phyloP scores from a whole-genome alignment of 163 green algal species.

The Scenedesmus sp. region DNA sequence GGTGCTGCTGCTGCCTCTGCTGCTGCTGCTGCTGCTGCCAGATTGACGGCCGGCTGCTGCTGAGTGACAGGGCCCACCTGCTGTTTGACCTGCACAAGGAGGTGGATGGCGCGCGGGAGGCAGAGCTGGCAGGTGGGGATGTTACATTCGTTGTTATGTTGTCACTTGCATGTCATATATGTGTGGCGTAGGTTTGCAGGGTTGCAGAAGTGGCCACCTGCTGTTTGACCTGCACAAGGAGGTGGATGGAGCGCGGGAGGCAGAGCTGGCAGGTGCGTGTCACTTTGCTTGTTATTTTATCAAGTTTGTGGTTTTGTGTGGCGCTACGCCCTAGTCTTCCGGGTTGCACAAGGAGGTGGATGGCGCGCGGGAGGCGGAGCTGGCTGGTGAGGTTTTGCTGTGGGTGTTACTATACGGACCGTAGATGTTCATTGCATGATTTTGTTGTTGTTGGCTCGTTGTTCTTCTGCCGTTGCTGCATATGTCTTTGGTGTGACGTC shows the following conservation, averaged over 20 bases:
- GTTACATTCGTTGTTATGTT: background rate
- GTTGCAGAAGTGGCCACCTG: constrained; percentile 73
- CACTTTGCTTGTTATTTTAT: no score
- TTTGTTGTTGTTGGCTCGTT: no score
- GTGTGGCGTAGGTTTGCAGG: background rate
- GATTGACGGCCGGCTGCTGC: constrained; percentile 86
- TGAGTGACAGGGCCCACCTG: constrained; percentile 96
- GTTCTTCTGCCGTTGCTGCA: no score
- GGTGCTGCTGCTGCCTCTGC: background rate
- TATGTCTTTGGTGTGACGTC: no score
- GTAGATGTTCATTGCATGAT: no score
- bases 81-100: constrained; percentile 99
- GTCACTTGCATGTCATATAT: background rate
- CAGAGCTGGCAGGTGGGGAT: constrained; percentile 78
- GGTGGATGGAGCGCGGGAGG: constrained; percentile 86
- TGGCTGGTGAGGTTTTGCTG: constrained; percentile 63
- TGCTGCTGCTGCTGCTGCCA: constrained; percentile 25
- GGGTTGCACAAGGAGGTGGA: constrained; percentile 96
- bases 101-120: constrained; percentile 90
- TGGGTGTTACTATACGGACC: no score
- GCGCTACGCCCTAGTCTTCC: no score
- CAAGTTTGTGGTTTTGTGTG: no score
- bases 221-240: constrained; percentile 99
- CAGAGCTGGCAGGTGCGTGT: constrained; percentile 73
- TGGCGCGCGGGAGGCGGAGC: constrained; percentile 87